Evolutionary conservation across 2,329 filamentous ascomycete species (phyloP).

Genomic region (Beauveria caledonica): DNA sequence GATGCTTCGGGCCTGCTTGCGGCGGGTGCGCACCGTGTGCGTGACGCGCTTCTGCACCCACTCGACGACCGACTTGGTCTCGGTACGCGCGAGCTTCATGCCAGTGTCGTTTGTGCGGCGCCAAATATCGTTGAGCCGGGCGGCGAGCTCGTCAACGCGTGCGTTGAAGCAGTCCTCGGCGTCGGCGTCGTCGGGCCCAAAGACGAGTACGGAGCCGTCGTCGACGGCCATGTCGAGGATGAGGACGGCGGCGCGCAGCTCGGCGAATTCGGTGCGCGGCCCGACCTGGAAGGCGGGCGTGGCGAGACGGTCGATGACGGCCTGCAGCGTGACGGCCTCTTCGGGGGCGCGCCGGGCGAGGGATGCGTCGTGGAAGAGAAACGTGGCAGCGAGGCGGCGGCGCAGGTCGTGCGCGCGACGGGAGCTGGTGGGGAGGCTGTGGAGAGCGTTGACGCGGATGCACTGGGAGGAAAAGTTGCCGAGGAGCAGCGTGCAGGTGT

Average conservation of each 20-base stretch:
- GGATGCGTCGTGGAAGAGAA: conserved; percentile 45
- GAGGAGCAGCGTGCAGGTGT: conserved; percentile 40
- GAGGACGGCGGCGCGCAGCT: conserved; percentile 55
- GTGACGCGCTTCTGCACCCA: conserved; percentile 65
- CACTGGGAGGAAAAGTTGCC: conserved; percentile 34
- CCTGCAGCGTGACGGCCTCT: conserved; percentile 32
- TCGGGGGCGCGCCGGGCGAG: conserved; percentile 35
- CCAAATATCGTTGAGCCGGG: conserved; percentile 48
- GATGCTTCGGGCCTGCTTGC: conserved; percentile 43
- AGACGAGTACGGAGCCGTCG: conserved; percentile 35
- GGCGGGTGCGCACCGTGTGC: conserved; percentile 60
- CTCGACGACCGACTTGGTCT: conserved; percentile 70
- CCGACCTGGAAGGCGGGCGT: conserved; percentile 43
- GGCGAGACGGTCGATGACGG: conserved; percentile 38
- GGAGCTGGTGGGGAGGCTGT: conserved; percentile 47
- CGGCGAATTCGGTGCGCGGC: conserved; percentile 55
- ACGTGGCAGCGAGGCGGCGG: conserved; percentile 56
- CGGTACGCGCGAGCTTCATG: conserved; percentile 61
- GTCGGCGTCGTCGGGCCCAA: conserved; percentile 18
- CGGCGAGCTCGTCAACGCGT: conserved; percentile 59
- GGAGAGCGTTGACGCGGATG: conserved; percentile 51
- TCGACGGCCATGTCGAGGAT: conserved; percentile 72
- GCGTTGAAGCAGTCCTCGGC: conserved; percentile 53
- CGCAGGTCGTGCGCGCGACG: conserved; percentile 50
- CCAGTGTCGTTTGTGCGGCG: conserved; percentile 65